Conservation (phyloP, 345 rosid species). For the Pistacia atlantica region DNA sequence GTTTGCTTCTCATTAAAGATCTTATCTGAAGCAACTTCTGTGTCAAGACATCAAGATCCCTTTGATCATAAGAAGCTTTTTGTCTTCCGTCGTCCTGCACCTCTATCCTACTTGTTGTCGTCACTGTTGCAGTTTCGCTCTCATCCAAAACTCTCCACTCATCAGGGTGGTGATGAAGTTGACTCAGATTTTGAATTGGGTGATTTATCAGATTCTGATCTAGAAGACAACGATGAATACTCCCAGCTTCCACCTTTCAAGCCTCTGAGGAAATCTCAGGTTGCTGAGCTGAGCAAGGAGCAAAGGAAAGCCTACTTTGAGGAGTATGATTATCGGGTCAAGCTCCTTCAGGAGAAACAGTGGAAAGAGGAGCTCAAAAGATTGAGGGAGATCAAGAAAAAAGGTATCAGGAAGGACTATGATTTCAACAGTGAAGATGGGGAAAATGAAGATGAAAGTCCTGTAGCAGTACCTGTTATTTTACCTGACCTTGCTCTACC, state of each 20-base stretch:
- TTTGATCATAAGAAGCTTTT: constrained; percentile 32
- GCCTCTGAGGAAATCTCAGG: constrained; percentile 39
- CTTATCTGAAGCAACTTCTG: constrained; percentile 38
- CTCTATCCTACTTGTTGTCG: constrained; percentile 49
- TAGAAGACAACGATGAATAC: constrained; percentile 37
- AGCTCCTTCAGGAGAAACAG: constrained; percentile 50
- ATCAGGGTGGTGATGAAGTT: constrained; percentile 31
- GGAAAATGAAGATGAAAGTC: constrained; percentile 27
- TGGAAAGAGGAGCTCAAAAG: constrained; percentile 41
- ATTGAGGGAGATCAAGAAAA: constrained; percentile 39
- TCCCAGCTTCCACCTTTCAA: constrained; percentile 52
- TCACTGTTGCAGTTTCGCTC: constrained; percentile 42
- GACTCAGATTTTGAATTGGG: constrained; percentile 36
- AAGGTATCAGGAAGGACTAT: constrained; percentile 1
- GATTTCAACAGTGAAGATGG: constrained; percentile 16
- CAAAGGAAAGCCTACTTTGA: constrained; percentile 46
- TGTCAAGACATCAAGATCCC: constrained; percentile 30
- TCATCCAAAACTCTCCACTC: constrained; percentile 36
- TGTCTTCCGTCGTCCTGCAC: constrained; percentile 34
- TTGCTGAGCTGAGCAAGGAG: constrained; percentile 40
- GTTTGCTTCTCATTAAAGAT: constrained; percentile 63
- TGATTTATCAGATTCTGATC: constrained; percentile 31
- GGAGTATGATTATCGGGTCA: constrained; percentile 47
- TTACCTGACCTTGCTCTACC: constrained; percentile 44
- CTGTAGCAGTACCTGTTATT: constrained; percentile 27